Evolutionary conservation across 2,329 filamentous ascomycete genomes (phyloP).

Genomic region (Cercospora beticola): DNA sequence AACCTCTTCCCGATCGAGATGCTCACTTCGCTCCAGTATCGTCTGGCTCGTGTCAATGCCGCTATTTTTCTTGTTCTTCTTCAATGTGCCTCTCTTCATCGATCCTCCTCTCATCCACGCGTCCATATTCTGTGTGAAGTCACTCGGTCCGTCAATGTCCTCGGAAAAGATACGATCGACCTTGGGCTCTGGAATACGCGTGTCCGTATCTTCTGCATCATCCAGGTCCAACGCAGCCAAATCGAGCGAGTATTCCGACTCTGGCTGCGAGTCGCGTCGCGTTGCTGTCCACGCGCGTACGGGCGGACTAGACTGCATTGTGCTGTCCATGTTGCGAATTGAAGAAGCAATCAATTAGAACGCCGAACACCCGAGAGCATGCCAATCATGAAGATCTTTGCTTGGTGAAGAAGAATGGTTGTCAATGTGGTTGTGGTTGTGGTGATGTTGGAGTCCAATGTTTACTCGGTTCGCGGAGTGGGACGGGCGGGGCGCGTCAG

Average conservation of each 20-base stretch:
- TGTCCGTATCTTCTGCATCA: conserved; percentile 24
- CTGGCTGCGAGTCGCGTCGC: conserved; percentile 26
- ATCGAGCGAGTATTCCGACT: conserved; percentile 38
- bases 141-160: conserved; percentile 41
- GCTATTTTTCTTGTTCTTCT: neutral
- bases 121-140: conserved; percentile 41
- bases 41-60: conserved; percentile 1
- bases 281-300: conserved; percentile 27
- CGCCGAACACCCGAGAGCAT: conserved; percentile 2
- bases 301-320: conserved; percentile 36
- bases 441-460: conserved; percentile 1
- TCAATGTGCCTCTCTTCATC: neutral
- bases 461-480: conserved; percentile 4
- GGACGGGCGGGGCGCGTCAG: neutral
- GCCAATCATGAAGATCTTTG: neutral
- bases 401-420: neutral
- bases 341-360: conserved; percentile 6
- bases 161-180: conserved; percentile 36
- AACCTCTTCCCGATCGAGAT: neutral
- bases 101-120: conserved; percentile 30
- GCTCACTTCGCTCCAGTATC: conserved; percentile 9
- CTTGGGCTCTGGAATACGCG: conserved; percentile 28
- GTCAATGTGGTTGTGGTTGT: neutral
- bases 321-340: neutral
- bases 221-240: conserved; percentile 36